Evolutionary conservation across 345 rosid species (phyloP).

Genomic region (Schrenkiella parvula): DNA sequence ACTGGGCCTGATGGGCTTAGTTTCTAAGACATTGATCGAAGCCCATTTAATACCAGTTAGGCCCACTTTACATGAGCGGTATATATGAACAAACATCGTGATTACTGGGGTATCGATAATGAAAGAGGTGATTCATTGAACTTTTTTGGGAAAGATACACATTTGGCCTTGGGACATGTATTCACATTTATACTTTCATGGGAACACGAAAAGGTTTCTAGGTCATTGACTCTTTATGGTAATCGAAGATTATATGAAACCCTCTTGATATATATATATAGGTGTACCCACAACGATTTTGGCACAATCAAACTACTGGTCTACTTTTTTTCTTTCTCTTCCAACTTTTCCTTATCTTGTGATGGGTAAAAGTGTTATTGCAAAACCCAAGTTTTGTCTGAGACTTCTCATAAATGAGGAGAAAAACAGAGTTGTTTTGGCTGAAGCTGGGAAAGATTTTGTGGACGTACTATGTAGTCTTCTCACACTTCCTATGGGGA

Average conservation of each 20-base stretch:
- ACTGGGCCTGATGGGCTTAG: background rate
- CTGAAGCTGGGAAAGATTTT: constrained; percentile 33
- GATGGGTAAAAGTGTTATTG: background rate
- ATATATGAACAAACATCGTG: no score
- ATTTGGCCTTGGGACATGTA: background rate
- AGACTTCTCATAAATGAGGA: constrained; percentile 26
- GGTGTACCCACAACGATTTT: background rate
- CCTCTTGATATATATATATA: background rate
- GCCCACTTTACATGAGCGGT: no score
- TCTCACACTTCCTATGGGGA: constrained; percentile 23
- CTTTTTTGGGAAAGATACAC: background rate
- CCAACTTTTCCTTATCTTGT: background rate
- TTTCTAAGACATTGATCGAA: background rate
- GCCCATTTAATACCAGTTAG: background rate
- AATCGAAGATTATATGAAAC: background rate
- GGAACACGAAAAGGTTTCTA: background rate
- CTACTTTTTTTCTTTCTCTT: background rate
- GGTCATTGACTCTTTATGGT: background rate
- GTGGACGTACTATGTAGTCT: constrained; percentile 30
- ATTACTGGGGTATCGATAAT: no score
- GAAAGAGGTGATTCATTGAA: no score
- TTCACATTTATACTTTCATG: background rate
- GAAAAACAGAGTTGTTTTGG: constrained; percentile 25
- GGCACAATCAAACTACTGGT: background rate
- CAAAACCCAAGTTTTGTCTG: background rate